Evolutionary conservation across 371 early-diverging fungal genomes (phyloP).

Genomic region (Syncephalastrum sp.): DNA sequence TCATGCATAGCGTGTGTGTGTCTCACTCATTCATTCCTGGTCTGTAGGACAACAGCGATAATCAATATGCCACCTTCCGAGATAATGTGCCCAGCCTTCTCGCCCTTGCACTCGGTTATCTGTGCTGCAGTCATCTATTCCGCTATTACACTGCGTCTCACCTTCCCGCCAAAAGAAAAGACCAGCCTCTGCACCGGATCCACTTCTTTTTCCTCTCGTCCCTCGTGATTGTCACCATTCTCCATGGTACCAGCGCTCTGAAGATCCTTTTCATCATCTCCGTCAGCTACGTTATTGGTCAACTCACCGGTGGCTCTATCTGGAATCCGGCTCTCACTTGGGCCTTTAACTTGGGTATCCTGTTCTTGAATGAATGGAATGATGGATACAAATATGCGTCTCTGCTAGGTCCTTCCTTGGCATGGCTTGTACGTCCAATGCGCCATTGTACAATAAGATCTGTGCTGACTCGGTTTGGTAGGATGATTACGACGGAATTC

Average conservation of each 20-base stretch:
- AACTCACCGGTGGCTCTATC: conserved; percentile 43
- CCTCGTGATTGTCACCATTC: conserved; percentile 54
- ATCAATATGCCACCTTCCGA: conserved; percentile 81
- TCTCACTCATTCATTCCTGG: background rate
- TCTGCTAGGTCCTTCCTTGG: conserved; percentile 49
- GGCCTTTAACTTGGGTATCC: conserved; percentile 71
- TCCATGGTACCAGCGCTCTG: conserved; percentile 57
- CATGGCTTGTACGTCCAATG: conserved; percentile 63
- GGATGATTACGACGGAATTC: conserved; percentile 64
- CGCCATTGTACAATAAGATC: background rate
- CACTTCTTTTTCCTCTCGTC: conserved; percentile 64
- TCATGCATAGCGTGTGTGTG: background rate
- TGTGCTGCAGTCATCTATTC: conserved; percentile 48
- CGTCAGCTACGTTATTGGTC: conserved; percentile 67
- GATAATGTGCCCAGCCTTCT: conserved; percentile 67
- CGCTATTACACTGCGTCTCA: conserved; percentile 13
- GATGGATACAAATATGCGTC: conserved; percentile 68
- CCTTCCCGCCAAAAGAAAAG: conserved; percentile 22
- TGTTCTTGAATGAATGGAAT: conserved; percentile 76
- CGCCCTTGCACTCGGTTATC: conserved; percentile 48
- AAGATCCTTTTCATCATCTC: conserved; percentile 68
- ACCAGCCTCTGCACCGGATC: conserved; percentile 31
- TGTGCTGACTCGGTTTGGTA: conserved; percentile 3
- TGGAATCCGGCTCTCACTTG: conserved; percentile 73
- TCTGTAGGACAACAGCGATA: conserved; percentile 78